Conservation (phyloP, 1,284 basidiomycete genomes). For the Melampsora larici-populina region DNA sequence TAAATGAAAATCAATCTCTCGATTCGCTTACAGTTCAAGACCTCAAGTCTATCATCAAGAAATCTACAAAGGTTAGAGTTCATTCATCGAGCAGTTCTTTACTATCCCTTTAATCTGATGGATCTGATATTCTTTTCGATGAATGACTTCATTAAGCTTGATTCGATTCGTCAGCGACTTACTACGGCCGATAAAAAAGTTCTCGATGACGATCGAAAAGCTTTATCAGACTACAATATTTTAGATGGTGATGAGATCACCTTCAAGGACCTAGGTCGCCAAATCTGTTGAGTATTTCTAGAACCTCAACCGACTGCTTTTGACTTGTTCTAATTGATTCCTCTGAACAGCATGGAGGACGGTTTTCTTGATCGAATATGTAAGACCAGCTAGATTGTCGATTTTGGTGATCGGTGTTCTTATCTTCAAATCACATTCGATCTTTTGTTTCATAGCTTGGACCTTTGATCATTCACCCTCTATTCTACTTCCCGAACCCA, state of each 20-base stretch:
- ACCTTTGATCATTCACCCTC: constrained; percentile 84
- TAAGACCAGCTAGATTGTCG: constrained; percentile 1
- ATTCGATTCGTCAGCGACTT: constrained; percentile 69
- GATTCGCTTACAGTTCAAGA: neutral
- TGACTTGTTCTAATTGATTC: neutral
- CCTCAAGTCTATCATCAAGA: neutral
- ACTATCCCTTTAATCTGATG: too few species aligned
- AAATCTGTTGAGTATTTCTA: constrained; percentile 60
- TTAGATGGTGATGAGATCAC: constrained; percentile 63
- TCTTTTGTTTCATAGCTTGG: constrained; percentile 62
- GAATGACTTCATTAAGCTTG: constrained; percentile 60
- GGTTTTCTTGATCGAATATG: constrained; percentile 42
- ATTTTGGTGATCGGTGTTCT: constrained; percentile 17
- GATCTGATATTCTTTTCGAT: neutral
- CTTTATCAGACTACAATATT: constrained; percentile 63
- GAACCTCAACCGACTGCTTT: neutral
- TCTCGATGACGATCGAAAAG: constrained; percentile 60
- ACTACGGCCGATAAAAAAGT: constrained; percentile 64
- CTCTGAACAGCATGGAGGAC: constrained; percentile 37
- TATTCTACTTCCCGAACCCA: constrained; percentile 71
- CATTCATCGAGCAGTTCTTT: neutral
- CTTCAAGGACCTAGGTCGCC: constrained; percentile 83
- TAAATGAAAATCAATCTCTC: constrained; percentile 5
- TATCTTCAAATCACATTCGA: constrained; percentile 34
- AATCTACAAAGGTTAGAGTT: neutral